These are phyloP conservation scores for Helotiales sp. DNA, from an alignment of 2,329 filamentous ascomycete genomes.

Conservation along the genomic window DNA sequence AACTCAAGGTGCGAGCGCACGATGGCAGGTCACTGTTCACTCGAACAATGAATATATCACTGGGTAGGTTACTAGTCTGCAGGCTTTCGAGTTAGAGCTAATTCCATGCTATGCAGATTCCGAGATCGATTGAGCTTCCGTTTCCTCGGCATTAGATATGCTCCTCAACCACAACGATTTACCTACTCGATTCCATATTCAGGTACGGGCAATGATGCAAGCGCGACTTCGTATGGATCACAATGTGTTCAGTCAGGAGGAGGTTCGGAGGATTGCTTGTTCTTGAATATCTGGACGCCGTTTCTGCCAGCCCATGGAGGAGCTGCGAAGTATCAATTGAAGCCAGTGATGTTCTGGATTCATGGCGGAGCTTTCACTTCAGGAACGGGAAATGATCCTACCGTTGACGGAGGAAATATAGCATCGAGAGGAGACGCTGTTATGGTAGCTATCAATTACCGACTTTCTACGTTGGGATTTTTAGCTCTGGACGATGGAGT, in stretches of 20 bases:
- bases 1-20: conserved; percentile 37
- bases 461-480: conserved; percentile 44
- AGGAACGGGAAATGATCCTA: conserved; percentile 23
- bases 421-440: conserved; percentile 27
- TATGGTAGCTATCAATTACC: conserved; percentile 42
- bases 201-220: conserved; percentile 41
- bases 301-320: conserved; percentile 28
- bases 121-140: conserved; percentile 51
- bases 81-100: background rate
- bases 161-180: conserved; percentile 25
- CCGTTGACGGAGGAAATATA: conserved; percentile 26
- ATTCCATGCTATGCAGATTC: conserved; percentile 13
- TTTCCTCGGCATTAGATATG: conserved; percentile 29
- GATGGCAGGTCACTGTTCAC: conserved; percentile 39
- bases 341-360: conserved; percentile 37
- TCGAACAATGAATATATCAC: conserved; percentile 45
- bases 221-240: conserved; percentile 44
- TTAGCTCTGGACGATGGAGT: conserved; percentile 47
- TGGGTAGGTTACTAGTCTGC: conserved; percentile 38
- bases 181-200: conserved; percentile 46
- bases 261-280: conserved; percentile 55
- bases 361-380: conserved; percentile 36
- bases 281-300: conserved; percentile 54
- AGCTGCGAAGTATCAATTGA: conserved; percentile 9
- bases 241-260: conserved; percentile 44